These are phyloP conservation scores for Macrotyloma uniflorum DNA, from an alignment of 306 rosid genomes.

Conservation along the genomic window DNA sequence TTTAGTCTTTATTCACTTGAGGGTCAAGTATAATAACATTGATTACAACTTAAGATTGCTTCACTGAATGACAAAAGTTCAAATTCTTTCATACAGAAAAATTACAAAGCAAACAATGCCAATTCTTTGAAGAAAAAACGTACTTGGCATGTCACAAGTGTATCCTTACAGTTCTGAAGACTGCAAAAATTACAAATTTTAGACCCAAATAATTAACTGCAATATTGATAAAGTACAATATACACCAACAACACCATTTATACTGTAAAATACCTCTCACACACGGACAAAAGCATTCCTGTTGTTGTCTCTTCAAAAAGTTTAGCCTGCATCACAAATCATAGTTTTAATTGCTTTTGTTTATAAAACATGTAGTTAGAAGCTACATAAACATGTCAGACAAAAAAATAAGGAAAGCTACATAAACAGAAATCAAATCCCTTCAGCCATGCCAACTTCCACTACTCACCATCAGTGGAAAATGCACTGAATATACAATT, in stretches of 20 bases:
- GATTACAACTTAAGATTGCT: neutral
- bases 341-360: neutral
- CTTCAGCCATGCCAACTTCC: constrained; percentile 22
- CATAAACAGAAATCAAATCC: neutral
- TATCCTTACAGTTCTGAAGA: constrained; percentile 74
- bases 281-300: constrained; percentile 91
- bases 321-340: constrained; percentile 46
- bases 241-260: neutral
- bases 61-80: constrained; percentile 8
- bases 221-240: neutral
- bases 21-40: no score
- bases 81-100: neutral
- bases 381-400: neutral
- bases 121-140: constrained; percentile 39
- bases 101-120: neutral
- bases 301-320: constrained; percentile 91
- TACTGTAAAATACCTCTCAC: constrained; percentile 68
- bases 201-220: constrained; percentile 23
- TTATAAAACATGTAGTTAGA: neutral
- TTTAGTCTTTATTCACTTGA: no score
- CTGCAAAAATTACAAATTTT: constrained; percentile 56
- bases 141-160: constrained; percentile 77
- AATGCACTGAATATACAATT: no score
- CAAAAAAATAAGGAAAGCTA: neutral
- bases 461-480: no score